Base-by-base conservation (phyloP, 768 basidiomycete genomes). In the Mycena alexandri region DNA sequence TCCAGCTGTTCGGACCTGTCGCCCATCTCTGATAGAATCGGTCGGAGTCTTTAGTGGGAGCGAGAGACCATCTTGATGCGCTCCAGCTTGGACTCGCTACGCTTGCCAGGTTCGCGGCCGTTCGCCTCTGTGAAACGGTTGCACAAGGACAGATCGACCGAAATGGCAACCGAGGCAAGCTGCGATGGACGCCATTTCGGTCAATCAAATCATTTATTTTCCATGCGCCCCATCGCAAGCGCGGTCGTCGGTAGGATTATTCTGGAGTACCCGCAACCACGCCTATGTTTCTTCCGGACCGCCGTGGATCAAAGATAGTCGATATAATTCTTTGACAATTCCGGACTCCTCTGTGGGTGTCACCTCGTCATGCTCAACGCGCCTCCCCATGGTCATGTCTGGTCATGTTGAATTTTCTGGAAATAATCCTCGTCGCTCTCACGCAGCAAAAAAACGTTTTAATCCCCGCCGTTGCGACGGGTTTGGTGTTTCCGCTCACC, bases 241-340 rank as follows among this genome's bases (percentile, higher is more conserved):
- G 5, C 38, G 19, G 17, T 8, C 14, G 42, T 53, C 38, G 29
- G 41, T 43, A 24, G 54, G 63, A 63, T 56, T 56, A 50, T 50
- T 51, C 38, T 58, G 63, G 63, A 43, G 12, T 57, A 1, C 63
- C 63, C 54, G 55, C 38, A n/a, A 29, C 16, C 47, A 24, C 10
- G 13, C 25, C 7, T 25, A n/a, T 51, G 12, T 50, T 14, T 62
- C 48, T 19, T 25, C 50, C 21, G 44, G 24, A 34, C 46, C 21
- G 19, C 48, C 66, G 54, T 61, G 65, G 65, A 67, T 67, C 65
- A 67, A 29, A 50, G 43, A 61, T 56, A 43, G 36, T 61, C 59
- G 56, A 43, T 19, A 29, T 22, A 14, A 0, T 17, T 17, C 33
- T 50, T 12, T 33, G 33, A 33, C 55, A 29, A 29, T 24, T 42